Conservation (phyloP, 2,329 filamentous ascomycete species). For the Alternaria conjuncta region DNA sequence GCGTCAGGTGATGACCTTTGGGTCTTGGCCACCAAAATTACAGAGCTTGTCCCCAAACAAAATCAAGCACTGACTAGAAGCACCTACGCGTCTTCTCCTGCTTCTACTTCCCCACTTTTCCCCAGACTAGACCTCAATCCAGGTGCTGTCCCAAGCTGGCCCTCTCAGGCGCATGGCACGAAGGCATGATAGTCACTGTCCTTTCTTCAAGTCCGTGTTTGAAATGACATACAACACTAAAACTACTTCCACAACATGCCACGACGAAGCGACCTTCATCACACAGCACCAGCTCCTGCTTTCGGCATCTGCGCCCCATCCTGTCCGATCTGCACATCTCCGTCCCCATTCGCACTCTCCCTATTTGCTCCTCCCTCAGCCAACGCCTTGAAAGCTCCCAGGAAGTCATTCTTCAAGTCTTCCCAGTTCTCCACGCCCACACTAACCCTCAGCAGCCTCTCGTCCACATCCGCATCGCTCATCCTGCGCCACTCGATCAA, state of each 20-base stretch:
- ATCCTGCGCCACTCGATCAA: slow-evolving; percentile 96
- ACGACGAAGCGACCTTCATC: slow-evolving; percentile 12
- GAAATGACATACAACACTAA: background rate
- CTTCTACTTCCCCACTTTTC: background rate
- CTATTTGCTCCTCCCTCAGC: slow-evolving; percentile 1
- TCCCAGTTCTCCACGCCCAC: slow-evolving; percentile 86
- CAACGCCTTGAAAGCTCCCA: slow-evolving; percentile 35
- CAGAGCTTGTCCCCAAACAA: background rate
- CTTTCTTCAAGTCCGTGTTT: background rate
- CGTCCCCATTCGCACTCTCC: background rate
- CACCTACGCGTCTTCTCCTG: background rate
- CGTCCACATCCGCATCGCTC: slow-evolving; percentile 77
- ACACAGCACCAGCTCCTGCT: slow-evolving; percentile 27
- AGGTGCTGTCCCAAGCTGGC: background rate
- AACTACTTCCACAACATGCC: background rate
- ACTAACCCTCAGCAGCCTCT: slow-evolving; percentile 77
- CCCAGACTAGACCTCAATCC: background rate
- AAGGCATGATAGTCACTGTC: background rate
- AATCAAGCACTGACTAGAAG: background rate
- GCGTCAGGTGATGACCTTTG: background rate
- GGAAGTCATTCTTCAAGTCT: slow-evolving; percentile 79
- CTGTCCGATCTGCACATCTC: slow-evolving; percentile 31
- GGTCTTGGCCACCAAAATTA: background rate
- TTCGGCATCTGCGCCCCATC: slow-evolving; percentile 26
- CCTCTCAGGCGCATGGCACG: background rate